Conservation (phyloP, 257 asterid genomes). For the Asclepias syriaca region DNA sequence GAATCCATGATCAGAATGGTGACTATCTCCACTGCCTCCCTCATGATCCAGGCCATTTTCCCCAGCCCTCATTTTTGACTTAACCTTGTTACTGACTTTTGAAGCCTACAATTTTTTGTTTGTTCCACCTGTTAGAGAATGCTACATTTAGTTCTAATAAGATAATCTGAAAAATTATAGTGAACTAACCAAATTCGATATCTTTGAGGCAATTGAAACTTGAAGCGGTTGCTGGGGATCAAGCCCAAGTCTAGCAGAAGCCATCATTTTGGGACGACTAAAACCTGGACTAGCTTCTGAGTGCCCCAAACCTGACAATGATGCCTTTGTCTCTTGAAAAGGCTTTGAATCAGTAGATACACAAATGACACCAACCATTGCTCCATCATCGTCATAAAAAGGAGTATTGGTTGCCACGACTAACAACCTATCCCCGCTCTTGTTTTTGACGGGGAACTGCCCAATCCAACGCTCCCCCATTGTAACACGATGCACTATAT, state of each 20-base stretch:
- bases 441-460: constrained; percentile 63
- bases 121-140: constrained; percentile 29
- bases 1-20: constrained; percentile 55
- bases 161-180: constrained; percentile 7
- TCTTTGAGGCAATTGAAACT: constrained; percentile 75
- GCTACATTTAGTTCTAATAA: constrained; percentile 11
- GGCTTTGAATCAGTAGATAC: constrained; percentile 60
- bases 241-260: constrained; percentile 57
- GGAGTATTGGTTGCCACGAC: constrained; percentile 67
- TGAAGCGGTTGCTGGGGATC: constrained; percentile 87
- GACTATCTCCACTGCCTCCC: constrained; percentile 63
- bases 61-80: constrained; percentile 60
- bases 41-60: constrained; percentile 49
- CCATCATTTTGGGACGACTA: constrained; percentile 40
- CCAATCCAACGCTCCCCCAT: constrained; percentile 88
- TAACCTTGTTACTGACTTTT: constrained; percentile 80
- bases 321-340: constrained; percentile 45
- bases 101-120: constrained; percentile 54
- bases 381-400: constrained; percentile 71
- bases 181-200: constrained; percentile 70
- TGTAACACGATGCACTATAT: constrained; percentile 44
- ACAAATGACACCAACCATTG: constrained; percentile 58
- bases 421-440: constrained; percentile 52
- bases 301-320: constrained; percentile 25
- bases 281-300: constrained; percentile 34